Percentiles rank a stretch among this genome's conserved stretches.
These are phyloP conservation scores for Calycina marina DNA, from an alignment of 2,329 filamentous ascomycete species.

Conservation along the genomic window DNA sequence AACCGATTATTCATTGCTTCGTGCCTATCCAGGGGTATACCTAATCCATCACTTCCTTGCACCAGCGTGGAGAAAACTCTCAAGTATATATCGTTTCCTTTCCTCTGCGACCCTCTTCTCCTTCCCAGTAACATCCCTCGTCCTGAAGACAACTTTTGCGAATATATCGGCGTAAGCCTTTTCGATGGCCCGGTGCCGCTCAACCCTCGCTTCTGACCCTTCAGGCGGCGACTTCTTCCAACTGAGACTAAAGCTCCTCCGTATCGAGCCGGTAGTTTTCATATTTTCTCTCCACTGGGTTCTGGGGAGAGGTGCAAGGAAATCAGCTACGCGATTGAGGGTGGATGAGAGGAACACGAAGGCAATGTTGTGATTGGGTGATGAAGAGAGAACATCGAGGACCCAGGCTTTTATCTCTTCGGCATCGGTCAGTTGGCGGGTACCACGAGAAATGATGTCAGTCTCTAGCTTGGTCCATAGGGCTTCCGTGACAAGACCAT, in stretches of 20 bases:
- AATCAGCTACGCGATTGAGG: slow-evolving; percentile 43
- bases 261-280: slow-evolving; percentile 5
- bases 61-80: slow-evolving; percentile 43
- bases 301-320: slow-evolving; percentile 31
- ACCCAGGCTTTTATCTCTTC: slow-evolving; percentile 47
- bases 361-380: slow-evolving; percentile 70
- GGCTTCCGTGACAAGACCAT: slow-evolving; percentile 59
- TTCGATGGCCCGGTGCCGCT: slow-evolving; percentile 44
- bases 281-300: slow-evolving; percentile 8
- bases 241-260: slow-evolving; percentile 16
- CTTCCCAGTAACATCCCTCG: slow-evolving; percentile 29
- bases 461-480: slow-evolving; percentile 59
- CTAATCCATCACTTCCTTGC: too few species aligned
- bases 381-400: slow-evolving; percentile 58
- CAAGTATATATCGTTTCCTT: slow-evolving; percentile 49
- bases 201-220: slow-evolving; percentile 31
- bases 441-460: slow-evolving; percentile 30
- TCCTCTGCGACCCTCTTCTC: slow-evolving; percentile 47
- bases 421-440: slow-evolving; percentile 27
- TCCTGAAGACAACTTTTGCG: slow-evolving; percentile 45
- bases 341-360: slow-evolving; percentile 80
- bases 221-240: slow-evolving; percentile 17
- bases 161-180: slow-evolving; percentile 51
- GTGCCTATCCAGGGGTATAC: too few species aligned
- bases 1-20: too few species aligned